Evolutionary conservation across 2,329 filamentous ascomycete genomes (phyloP).

Genomic region (Calonectria pauciramosa): DNA sequence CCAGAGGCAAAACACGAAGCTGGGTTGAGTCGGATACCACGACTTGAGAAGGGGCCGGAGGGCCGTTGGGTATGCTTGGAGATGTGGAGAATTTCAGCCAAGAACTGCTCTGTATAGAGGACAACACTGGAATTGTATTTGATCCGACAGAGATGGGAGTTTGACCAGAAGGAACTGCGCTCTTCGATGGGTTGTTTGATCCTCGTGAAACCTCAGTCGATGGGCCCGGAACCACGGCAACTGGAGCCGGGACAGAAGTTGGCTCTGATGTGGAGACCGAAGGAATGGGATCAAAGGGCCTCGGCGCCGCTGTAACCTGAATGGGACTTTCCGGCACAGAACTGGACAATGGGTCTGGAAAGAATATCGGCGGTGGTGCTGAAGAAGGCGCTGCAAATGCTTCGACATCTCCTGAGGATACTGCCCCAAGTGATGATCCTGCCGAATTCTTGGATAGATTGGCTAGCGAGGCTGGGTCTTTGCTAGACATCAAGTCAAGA

Average conservation of each 20-base stretch:
- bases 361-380: slow-evolving; percentile 15
- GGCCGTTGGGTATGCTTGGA: slow-evolving; percentile 33
- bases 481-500: slow-evolving; percentile 21
- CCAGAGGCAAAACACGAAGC: slow-evolving; percentile 37
- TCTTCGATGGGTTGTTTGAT: not conserved
- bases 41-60: slow-evolving; percentile 45
- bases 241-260: not conserved
- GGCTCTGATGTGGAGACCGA: not conserved
- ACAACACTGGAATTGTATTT: not conserved
- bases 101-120: not conserved
- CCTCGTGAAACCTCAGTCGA: not conserved
- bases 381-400: slow-evolving; percentile 23
- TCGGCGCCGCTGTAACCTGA: not conserved
- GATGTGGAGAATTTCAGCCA: slow-evolving; percentile 37
- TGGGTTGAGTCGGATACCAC: slow-evolving; percentile 44
- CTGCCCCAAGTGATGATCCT: not conserved
- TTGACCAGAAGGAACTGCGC: not conserved
- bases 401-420: not conserved
- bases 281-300: not conserved
- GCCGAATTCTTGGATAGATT: slow-evolving; percentile 11
- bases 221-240: not conserved
- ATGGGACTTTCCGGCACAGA: not conserved
- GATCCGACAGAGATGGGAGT: not conserved
- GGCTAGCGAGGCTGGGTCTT: slow-evolving; percentile 25
- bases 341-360: not conserved